These are phyloP conservation scores for Pleurotus djamor DNA, from an alignment of 768 basidiomycete genomes.

Conservation along the genomic window DNA sequence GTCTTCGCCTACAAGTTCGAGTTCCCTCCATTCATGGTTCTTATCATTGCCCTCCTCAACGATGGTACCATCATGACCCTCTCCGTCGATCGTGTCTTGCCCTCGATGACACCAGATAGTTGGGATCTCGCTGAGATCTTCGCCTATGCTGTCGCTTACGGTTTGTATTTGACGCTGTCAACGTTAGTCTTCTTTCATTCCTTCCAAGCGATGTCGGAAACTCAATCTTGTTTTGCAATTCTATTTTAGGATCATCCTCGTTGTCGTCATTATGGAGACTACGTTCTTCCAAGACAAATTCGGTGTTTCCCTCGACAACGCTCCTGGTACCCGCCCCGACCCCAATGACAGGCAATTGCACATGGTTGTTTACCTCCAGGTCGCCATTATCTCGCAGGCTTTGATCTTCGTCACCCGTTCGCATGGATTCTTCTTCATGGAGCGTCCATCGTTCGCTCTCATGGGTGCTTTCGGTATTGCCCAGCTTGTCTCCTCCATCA, in stretches of 20 bases:
- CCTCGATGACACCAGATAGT: constrained; percentile 88
- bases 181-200: constrained; percentile 57
- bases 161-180: constrained; percentile 87
- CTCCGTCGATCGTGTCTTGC: constrained; percentile 92
- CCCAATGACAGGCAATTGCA: constrained; percentile 77
- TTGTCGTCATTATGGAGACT: constrained; percentile 83
- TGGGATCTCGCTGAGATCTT: constrained; percentile 98
- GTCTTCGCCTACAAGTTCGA: constrained; percentile 96
- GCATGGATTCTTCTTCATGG: constrained; percentile 96
- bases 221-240: neutral
- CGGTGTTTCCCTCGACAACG: constrained; percentile 53
- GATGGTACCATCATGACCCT: constrained; percentile 99
- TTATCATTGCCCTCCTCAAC: constrained; percentile 95
- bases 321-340: constrained; percentile 24
- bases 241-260: constrained; percentile 60
- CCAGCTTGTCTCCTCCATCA: constrained; percentile 93
- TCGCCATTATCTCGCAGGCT: constrained; percentile 98
- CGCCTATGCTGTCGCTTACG: constrained; percentile 93
- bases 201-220: constrained; percentile 8
- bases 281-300: constrained; percentile 89
- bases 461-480: constrained; percentile 90
- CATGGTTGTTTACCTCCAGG: constrained; percentile 92
- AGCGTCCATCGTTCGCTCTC: constrained; percentile 87
- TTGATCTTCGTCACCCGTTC: constrained; percentile 96
- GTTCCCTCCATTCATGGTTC: constrained; percentile 99